Base-by-base conservation (phyloP, 1,139 yeast genomes). In the Sugiyamaella xylanicola region DNA sequence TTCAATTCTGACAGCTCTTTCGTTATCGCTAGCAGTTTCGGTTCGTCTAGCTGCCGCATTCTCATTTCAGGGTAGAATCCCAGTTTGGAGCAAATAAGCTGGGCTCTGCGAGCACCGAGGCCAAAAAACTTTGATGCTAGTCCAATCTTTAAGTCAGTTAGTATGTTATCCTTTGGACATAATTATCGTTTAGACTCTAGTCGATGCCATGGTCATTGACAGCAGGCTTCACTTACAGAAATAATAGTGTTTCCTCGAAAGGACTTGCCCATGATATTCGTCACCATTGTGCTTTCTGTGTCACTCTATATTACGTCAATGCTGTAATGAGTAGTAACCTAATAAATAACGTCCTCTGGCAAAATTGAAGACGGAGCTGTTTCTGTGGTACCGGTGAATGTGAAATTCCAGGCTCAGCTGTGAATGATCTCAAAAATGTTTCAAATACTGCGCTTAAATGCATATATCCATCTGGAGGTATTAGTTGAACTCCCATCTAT, bases 31-130 rank as follows among this genome's bases (percentile, higher is more conserved):
- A 93, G 81, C 51, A 91, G 81, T 66, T 91, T 96, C 47, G 92
- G 89, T 72, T 93, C 99, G 29, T 87, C 78, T 48, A 93, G 80
- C 72, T 93, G 96, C 70, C 89, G 93, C 89, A 93, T 87, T 73
- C 96, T 83, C 95, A 92, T 91, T 70, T 82, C 79, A 41, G 98
- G 98, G 68, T 92, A 93, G 56, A 93, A 81, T 8, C 97, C 97
- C 22, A 93, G 83, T 69, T 84, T 88, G 46, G 98, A 86, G 72
- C 97, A 90, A 54, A 95, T 77, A 66, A 78, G 77, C 61, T 82
- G 83, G 1, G 97, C 93, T n/a, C 88, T 83, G 54, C 76, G 73
- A 57, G 77, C 75, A 3, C 98, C 97, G 43, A 93, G 78, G 42
- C 98, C 99, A 69, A 89, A 92, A 62, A 93, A 86, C 59, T 85